phyloP scores from a whole-genome alignment of 2,329 filamentous ascomycete species.

The Pseudocercospora fuligena region DNA sequence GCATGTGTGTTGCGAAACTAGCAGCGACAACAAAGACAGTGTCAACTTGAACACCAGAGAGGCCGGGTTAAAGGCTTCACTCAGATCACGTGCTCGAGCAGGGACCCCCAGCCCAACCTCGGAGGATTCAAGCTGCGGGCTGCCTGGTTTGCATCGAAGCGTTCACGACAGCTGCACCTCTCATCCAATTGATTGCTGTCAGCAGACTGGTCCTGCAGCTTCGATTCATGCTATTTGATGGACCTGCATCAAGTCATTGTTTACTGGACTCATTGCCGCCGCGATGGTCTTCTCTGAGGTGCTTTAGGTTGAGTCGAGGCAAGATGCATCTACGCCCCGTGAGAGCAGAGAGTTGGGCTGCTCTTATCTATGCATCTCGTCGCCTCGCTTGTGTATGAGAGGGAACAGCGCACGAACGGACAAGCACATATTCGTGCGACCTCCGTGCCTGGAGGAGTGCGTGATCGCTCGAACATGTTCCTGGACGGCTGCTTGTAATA shows the following conservation, averaged over 20 bases:
- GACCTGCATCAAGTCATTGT: constrained; percentile 22
- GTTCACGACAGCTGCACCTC: constrained; percentile 26
- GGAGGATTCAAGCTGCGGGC: neutral
- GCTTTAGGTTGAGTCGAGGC: constrained; percentile 13
- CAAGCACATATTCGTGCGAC: constrained; percentile 18
- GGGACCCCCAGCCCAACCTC: neutral
- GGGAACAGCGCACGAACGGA: constrained; percentile 20
- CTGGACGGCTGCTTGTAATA: constrained; percentile 2
- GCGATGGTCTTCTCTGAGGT: neutral
- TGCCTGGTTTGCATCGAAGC: constrained; percentile 4
- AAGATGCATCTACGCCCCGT: constrained; percentile 13
- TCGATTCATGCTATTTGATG: constrained; percentile 19
- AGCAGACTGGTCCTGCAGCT: constrained; percentile 20
- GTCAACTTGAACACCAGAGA: too few relatives aligned
- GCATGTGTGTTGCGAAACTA: too few relatives aligned
- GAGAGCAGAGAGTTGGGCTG: constrained; percentile 8
- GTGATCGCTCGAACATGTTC: constrained; percentile 12
- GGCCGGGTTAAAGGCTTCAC: neutral
- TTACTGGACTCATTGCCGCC: constrained; percentile 20
- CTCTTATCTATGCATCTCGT: constrained; percentile 15
- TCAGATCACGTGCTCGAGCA: neutral
- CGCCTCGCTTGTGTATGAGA: constrained; percentile 20
- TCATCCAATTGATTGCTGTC: constrained; percentile 21
- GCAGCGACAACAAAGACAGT: too few relatives aligned
- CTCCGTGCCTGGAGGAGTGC: constrained; percentile 10